Evolutionary conservation across 2,329 filamentous ascomycete genomes (phyloP).

Genomic region (Penicillium verrucosum): DNA sequence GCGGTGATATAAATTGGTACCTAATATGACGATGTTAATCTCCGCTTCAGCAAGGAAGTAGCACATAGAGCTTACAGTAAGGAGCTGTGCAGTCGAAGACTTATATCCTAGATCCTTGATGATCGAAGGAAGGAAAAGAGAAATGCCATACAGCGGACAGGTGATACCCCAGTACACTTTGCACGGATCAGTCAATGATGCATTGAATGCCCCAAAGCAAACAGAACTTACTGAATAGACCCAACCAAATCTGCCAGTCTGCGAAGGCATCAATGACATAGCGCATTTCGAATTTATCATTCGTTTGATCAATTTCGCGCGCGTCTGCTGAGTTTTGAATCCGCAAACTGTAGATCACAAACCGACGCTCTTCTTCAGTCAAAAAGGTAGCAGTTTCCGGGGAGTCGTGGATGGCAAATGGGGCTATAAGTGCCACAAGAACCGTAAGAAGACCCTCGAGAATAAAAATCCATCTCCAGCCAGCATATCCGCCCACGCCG

Average conservation of each 20-base stretch:
- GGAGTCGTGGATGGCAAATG: constrained; percentile 47
- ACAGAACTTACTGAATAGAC: constrained; percentile 34
- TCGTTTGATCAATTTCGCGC: constrained; percentile 27
- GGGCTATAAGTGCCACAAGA: constrained; percentile 42
- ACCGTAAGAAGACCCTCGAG: constrained; percentile 49
- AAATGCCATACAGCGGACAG: constrained; percentile 43
- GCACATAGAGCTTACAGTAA: constrained; percentile 29
- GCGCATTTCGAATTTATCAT: constrained; percentile 36
- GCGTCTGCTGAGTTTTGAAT: constrained; percentile 32
- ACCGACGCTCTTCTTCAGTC: constrained; percentile 39
- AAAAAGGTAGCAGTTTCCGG: constrained; percentile 46
- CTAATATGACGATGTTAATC: constrained; percentile 1
- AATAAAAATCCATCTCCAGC: constrained; percentile 53
- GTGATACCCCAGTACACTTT: constrained; percentile 44
- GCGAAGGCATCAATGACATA: constrained; percentile 41
- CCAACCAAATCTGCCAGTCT: constrained; percentile 45
- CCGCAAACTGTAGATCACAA: constrained; percentile 38
- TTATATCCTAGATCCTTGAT: constrained; percentile 43
- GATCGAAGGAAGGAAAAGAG: constrained; percentile 41
- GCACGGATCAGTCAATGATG: constrained; percentile 5
- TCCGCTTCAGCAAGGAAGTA: too few species aligned
- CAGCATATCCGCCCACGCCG: constrained; percentile 45
- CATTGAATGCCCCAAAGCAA: neutral
- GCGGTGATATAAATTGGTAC: constrained; percentile 43
- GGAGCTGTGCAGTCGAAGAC: constrained; percentile 39